Conservation (phyloP, 2,329 filamentous ascomycete species). For the Xylaria hypoxylon region DNA sequence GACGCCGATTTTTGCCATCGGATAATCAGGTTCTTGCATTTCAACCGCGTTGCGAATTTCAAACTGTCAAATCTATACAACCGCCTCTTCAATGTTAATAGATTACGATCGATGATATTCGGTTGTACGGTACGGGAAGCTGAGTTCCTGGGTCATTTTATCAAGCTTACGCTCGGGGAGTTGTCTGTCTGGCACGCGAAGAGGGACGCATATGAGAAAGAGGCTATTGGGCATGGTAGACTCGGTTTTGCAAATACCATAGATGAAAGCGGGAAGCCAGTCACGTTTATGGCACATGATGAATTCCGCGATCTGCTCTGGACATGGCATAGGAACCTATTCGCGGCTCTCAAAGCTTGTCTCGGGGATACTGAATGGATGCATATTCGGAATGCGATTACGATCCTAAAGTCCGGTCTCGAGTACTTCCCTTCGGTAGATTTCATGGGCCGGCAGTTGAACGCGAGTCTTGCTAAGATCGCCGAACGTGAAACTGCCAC, state of each 20-base stretch:
- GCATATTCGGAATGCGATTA: conserved; percentile 96
- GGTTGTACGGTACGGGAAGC: conserved; percentile 90
- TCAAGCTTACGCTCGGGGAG: conserved; percentile 84
- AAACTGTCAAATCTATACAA: conserved; percentile 86
- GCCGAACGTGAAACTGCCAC: conserved; percentile 68
- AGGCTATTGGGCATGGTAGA: conserved; percentile 72
- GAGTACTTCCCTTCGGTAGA: conserved; percentile 89
- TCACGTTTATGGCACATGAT: conserved; percentile 81
- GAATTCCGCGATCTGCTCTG: conserved; percentile 87
- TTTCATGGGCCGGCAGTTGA: conserved; percentile 80
- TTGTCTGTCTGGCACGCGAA: conserved; percentile 86
- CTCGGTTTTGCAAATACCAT: conserved; percentile 83
- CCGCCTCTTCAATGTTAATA: conserved; percentile 84
- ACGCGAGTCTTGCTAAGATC: conserved; percentile 73
- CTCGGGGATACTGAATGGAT: conserved; percentile 90
- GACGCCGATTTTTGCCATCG: conserved; percentile 91
- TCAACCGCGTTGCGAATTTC: conserved; percentile 85
- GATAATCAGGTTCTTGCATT: conserved; percentile 88
- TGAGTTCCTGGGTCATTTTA: conserved; percentile 90
- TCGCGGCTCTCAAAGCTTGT: conserved; percentile 82
- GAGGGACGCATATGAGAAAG: conserved; percentile 80
- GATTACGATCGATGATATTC: conserved; percentile 85
- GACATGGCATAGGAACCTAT: conserved; percentile 89
- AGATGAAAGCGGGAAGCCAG: conserved; percentile 76
- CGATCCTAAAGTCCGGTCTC: conserved; percentile 82